Base-by-base conservation (phyloP, 2,329 filamentous ascomycete species). In the Fusarium chaquense region DNA sequence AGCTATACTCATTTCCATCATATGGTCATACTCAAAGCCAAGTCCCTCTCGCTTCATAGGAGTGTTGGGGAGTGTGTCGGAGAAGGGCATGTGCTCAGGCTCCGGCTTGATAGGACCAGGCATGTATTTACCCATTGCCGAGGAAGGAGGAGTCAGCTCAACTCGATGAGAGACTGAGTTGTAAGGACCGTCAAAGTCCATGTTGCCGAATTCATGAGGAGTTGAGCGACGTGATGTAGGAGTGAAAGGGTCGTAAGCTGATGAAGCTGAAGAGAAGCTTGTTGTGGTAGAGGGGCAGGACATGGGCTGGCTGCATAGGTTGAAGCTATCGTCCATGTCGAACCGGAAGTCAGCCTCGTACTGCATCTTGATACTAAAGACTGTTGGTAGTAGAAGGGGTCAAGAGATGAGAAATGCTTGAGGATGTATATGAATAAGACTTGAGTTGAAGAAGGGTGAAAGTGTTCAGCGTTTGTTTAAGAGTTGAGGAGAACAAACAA, bases 201-300 rank as follows among this genome's bases (percentile, higher is more conserved):
- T 71, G 52, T 71, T 73, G 38, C 79, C 67, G 46, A 79, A 74
- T 57, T 79, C 77, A 67, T 81, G 76, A 11, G 82, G 81, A 20
- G 81, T 81, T 45, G 82, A 83, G 58, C 82, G 79, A 73, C 81
- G 77, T 58, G 83, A 83, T 32, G 77, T 79, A 45, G 83, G 82
- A 41, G 82, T 84, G 63, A 80, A 83, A 28, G 81, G 78, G 41
- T 82, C 82, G 77, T 82, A 83, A 53, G 75, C 70, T 33, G 80
- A 81, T 30, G 80, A 81, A 32, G 78, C 76, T 11, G 80, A 80
- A 9, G 81, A 82, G 69, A 81, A 82, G 75, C 80, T 82, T 38
- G 73, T 76, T 35, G 75, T 71, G 38, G 77, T 73, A 24, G 78
- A 79, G 18, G 79, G 76, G 59, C 77, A 80, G 38, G 78, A 74